A percentile compares a stretch with the other conserved stretches of the same genome.
Evolutionary conservation across 441 rosid species (phyloP).

Genomic region (Metrosideros polymorpha): DNA sequence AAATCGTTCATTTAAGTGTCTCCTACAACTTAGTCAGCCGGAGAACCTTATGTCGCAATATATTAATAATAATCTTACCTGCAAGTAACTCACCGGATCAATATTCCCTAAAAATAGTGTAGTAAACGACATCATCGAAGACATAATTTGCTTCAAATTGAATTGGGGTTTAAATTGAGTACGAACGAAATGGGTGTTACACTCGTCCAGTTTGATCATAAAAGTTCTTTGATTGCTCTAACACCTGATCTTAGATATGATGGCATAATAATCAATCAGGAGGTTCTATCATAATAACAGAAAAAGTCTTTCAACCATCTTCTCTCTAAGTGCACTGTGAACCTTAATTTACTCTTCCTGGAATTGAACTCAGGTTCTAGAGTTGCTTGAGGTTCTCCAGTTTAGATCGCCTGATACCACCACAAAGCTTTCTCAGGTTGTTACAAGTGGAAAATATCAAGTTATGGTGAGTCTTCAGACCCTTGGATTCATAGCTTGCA

Average conservation of each 20-base stretch:
- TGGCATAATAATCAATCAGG: not conserved
- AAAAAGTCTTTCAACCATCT: not conserved
- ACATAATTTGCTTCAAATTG: not conserved
- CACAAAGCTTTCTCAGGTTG: conserved; percentile 58
- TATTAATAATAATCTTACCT: not conserved
- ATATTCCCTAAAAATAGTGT: not conserved
- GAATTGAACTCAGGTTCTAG: conserved; percentile 49
- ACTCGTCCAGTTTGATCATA: not conserved
- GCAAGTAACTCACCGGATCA: not conserved
- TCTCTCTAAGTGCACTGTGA: not conserved
- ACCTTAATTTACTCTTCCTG: not conserved
- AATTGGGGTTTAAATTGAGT: not conserved
- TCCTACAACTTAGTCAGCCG: too few species aligned
- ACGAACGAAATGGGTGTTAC: not conserved
- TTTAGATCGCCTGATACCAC: conserved; percentile 85
- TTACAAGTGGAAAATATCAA: conserved; percentile 58
- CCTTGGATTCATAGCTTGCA: not conserved
- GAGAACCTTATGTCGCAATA: not conserved
- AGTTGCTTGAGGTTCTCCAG: conserved; percentile 82
- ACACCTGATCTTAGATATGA: not conserved
- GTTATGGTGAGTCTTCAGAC: conserved; percentile 46
- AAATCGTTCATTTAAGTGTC: too few species aligned
- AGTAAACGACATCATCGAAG: not conserved
- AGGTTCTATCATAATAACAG: not conserved
- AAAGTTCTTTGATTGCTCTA: not conserved